These are phyloP conservation scores for Capsicum chinense DNA, from an alignment of 257 asterid genomes.

Conservation along the genomic window DNA sequence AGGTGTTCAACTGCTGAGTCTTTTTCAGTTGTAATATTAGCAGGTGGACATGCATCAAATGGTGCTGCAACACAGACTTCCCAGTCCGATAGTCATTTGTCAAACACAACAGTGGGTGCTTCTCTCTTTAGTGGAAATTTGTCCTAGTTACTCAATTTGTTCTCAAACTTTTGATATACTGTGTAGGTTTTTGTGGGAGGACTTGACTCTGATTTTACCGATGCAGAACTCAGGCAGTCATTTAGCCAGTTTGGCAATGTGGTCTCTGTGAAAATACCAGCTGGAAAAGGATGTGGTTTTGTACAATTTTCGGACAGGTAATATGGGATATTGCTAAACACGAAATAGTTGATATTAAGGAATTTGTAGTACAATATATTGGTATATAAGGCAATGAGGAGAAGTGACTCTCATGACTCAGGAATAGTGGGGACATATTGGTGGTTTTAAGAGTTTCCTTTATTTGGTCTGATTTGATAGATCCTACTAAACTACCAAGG, in stretches of 20 bases:
- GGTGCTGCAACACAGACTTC: conserved; percentile 63
- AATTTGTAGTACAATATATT: not conserved
- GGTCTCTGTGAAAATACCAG: conserved; percentile 85
- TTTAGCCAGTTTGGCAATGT: conserved; percentile 86
- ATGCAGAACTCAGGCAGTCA: conserved; percentile 79
- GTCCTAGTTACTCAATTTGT: conserved; percentile 20
- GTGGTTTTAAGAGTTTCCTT: not conserved
- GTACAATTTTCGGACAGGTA: conserved; percentile 86
- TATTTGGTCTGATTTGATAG: conserved; percentile 7
- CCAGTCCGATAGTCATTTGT: conserved; percentile 61
- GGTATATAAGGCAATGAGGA: not conserved
- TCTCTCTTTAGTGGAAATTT: conserved; percentile 27
- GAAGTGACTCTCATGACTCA: not conserved
- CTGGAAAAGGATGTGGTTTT: conserved; percentile 97
- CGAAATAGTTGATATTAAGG: not conserved
- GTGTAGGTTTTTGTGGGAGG: conserved; percentile 58
- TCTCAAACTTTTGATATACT: conserved; percentile 24
- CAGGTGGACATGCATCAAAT: conserved; percentile 82
- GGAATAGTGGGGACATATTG: not conserved
- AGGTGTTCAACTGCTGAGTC: conserved; percentile 20
- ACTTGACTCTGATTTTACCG: conserved; percentile 89
- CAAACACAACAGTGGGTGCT: conserved; percentile 90
- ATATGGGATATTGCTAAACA: not conserved
- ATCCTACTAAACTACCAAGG: not conserved
- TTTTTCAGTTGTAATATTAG: conserved; percentile 66